Evolutionary conservation across 2,329 filamentous ascomycete species (phyloP).

Genomic region (Metarhizium brunneum): DNA sequence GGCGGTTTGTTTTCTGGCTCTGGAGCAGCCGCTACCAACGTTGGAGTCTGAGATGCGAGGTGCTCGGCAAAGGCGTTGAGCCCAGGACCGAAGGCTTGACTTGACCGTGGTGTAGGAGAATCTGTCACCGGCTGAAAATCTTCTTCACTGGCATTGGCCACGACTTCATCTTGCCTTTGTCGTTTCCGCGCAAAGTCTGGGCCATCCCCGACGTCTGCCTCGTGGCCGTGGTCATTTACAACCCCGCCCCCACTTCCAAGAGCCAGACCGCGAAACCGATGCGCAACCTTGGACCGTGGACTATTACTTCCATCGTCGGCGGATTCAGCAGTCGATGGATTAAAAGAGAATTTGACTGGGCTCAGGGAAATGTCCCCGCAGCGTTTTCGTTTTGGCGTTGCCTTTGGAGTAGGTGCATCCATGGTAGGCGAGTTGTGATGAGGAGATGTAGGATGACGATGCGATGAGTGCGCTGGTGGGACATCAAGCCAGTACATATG

Average conservation of each 20-base stretch:
- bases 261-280: conserved; percentile 41
- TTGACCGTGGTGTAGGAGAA: not conserved
- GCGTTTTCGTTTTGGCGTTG: conserved; percentile 38
- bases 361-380: conserved; percentile 24
- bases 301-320: conserved; percentile 40
- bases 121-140: not conserved
- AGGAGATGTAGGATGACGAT: not conserved
- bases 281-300: conserved; percentile 42
- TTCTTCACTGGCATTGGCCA: conserved; percentile 6
- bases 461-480: not conserved
- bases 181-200: conserved; percentile 6
- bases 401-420: conserved; percentile 12
- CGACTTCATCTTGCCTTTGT: conserved; percentile 1
- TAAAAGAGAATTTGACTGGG: conserved; percentile 38
- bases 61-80: not conserved
- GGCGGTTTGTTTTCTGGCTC: conserved; percentile 21
- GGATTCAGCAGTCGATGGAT: conserved; percentile 20
- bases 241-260: conserved; percentile 39
- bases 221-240: conserved; percentile 13
- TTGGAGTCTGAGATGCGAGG: not conserved
- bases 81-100: not conserved
- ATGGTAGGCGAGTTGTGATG: conserved; percentile 7
- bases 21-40: not conserved
- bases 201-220: conserved; percentile 18
- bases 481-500: no score